A percentile compares a stretch with the other conserved stretches of the same genome.
These are phyloP conservation scores for Naegleria lovaniensis DNA, from an alignment of 208 protist genomes.

Conservation along the genomic window DNA sequence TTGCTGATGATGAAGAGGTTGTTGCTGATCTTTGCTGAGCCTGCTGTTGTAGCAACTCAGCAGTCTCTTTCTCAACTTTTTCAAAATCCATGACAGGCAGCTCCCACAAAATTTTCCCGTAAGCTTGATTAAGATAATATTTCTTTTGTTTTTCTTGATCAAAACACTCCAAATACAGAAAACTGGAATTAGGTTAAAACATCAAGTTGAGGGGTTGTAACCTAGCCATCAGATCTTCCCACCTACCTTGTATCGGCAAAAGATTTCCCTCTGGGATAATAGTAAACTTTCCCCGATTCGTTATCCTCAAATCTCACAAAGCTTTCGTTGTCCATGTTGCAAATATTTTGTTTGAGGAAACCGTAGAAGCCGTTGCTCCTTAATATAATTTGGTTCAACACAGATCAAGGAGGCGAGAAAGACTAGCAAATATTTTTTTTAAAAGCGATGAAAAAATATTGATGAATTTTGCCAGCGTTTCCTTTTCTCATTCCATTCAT, in stretches of 20 bases:
- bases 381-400: no score
- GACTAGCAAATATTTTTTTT: no score
- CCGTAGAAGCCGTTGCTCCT: not conserved
- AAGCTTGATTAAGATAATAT: not conserved
- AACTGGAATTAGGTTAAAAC: not conserved
- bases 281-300: not conserved
- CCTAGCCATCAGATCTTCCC: no score
- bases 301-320: not conserved
- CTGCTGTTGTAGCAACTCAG: not conserved
- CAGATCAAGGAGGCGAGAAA: no score
- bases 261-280: not conserved
- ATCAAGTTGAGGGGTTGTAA: no score
- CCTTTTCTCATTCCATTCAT: not conserved
- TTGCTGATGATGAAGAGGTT: no score
- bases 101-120: not conserved
- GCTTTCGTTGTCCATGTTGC: not conserved
- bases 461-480: not conserved
- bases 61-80: not conserved
- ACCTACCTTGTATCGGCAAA: not conserved
- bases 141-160: not conserved
- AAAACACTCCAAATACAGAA: not conserved
- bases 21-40: no score
- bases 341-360: not conserved
- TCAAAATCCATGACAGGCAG: not conserved
- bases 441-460: not conserved